phyloP scores from a whole-genome alignment of 2,329 filamentous ascomycete genomes.

The Paramyrothecium roridum region DNA sequence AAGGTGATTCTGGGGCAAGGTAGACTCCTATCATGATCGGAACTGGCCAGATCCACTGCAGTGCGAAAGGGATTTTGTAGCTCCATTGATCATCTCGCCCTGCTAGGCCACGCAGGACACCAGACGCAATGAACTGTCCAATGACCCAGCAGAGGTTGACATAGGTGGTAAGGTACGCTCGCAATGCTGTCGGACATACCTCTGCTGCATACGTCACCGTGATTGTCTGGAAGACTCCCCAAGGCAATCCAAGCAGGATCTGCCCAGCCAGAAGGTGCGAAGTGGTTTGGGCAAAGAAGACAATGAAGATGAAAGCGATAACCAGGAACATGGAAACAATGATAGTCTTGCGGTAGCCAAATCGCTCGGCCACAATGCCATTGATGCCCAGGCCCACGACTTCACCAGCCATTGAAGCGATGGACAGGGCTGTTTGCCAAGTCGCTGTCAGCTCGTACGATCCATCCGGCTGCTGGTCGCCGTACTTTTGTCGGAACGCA shows the following conservation, averaged over 20 bases:
- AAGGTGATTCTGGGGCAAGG: constrained; percentile 27
- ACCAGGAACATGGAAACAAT: constrained; percentile 31
- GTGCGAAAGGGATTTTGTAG: constrained; percentile 32
- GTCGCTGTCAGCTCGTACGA: constrained; percentile 32
- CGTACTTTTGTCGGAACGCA: constrained; percentile 18
- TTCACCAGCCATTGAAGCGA: constrained; percentile 36
- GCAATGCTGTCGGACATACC: constrained; percentile 7
- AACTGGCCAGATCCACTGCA: constrained; percentile 30
- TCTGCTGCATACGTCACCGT: constrained; percentile 10
- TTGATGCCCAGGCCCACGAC: constrained; percentile 41
- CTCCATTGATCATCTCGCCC: constrained; percentile 21
- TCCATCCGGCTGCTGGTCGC: constrained; percentile 22
- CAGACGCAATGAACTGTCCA: constrained; percentile 31
- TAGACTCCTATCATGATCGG: constrained; percentile 17
- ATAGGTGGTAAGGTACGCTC: constrained; percentile 24
- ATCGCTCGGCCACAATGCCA: constrained; percentile 38
- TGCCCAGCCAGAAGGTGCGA: constrained; percentile 21
- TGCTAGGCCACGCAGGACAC: constrained; percentile 26
- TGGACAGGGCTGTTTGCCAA: constrained; percentile 43
- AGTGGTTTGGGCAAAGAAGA: constrained; percentile 28
- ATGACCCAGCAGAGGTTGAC: constrained; percentile 34
- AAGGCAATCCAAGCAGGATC: constrained; percentile 35
- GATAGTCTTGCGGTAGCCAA: constrained; percentile 37
- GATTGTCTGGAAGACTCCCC: constrained; percentile 4
- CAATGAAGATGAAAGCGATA: constrained; percentile 36